These are phyloP conservation scores for Sporothrix brunneoviolacea DNA, from an alignment of 2,329 filamentous ascomycete species.

Conservation along the genomic window DNA sequence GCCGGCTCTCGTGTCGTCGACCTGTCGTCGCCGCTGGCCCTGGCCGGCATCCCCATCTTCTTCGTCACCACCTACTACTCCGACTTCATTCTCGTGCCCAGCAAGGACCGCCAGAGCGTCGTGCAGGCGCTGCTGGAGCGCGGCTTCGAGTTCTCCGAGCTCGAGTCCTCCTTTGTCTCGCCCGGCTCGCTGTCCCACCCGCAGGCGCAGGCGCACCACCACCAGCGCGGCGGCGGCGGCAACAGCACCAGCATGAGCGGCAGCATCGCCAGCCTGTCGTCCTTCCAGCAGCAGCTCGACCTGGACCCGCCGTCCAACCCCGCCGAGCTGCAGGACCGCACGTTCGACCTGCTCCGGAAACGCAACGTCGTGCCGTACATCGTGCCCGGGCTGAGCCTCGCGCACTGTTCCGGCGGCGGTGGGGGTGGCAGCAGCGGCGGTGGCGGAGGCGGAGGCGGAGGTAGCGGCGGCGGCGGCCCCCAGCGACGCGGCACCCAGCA, in stretches of 20 bases:
- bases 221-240: conserved; percentile 1
- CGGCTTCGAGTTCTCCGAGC: conserved; percentile 76
- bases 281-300: conserved; percentile 40
- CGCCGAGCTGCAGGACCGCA: conserved; percentile 72
- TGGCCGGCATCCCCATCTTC: conserved; percentile 93
- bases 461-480: conserved; percentile 9
- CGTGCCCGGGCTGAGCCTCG: conserved; percentile 60
- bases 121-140: conserved; percentile 68
- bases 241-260: conserved; percentile 1
- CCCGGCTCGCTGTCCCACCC: conserved; percentile 31
- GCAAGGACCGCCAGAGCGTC: conserved; percentile 65
- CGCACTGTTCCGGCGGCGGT: conserved; percentile 68
- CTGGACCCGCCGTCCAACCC: conserved; percentile 67
- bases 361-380: conserved; percentile 68
- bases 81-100: conserved; percentile 89
- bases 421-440: not conserved
- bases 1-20: conserved; percentile 88
- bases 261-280: conserved; percentile 13
- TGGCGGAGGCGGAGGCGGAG: not conserved
- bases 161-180: conserved; percentile 61
- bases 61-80: conserved; percentile 98
- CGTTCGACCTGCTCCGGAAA: conserved; percentile 75
- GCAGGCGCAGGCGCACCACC: conserved; percentile 18
- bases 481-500: conserved; percentile 13
- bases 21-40: conserved; percentile 79